Conservation (phyloP, 2,329 filamentous ascomycete species). For the Epichloe uncinata region DNA sequence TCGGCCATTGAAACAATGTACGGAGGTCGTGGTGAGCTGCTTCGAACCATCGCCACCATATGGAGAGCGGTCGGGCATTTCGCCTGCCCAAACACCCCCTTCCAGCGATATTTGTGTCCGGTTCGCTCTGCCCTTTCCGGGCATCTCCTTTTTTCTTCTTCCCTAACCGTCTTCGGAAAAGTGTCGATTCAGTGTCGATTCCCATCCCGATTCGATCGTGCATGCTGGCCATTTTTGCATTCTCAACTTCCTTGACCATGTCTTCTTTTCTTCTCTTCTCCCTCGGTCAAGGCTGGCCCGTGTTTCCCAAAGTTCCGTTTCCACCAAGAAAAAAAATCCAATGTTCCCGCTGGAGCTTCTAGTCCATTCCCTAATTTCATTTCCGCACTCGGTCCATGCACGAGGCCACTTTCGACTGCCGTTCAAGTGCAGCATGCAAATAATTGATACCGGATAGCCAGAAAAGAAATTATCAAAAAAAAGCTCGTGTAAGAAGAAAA, state of each 20-base stretch:
- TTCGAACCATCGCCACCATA: slow-evolving; percentile 6
- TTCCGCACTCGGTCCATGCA: slow-evolving; percentile 8
- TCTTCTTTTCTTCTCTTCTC: background rate
- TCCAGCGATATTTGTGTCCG: background rate
- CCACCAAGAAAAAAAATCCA: slow-evolving; percentile 10
- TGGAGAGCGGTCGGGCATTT: background rate
- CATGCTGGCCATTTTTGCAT: slow-evolving; percentile 16
- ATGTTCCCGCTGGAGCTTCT: slow-evolving; percentile 1
- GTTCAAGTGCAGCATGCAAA: slow-evolving; percentile 12
- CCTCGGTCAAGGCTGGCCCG: slow-evolving; percentile 14
- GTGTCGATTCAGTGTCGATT: background rate
- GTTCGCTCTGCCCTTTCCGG: background rate
- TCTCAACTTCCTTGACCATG: slow-evolving; percentile 16
- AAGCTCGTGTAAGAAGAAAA: slow-evolving; percentile 8
- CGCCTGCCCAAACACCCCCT: background rate
- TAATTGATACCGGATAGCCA: slow-evolving; percentile 10
- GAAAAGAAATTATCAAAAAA: slow-evolving; percentile 12
- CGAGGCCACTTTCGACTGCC: slow-evolving; percentile 7
- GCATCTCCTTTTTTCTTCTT: background rate
- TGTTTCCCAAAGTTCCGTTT: slow-evolving; percentile 14
- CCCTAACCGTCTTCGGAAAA: background rate
- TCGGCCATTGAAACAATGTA: slow-evolving; percentile 15
- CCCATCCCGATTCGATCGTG: background rate
- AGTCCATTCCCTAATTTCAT: slow-evolving; percentile 4
- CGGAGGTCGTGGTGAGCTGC: slow-evolving; percentile 15